Evolutionary conservation across 768 basidiomycete genomes (phyloP).

Genomic region (Sarcodon aspratus): DNA sequence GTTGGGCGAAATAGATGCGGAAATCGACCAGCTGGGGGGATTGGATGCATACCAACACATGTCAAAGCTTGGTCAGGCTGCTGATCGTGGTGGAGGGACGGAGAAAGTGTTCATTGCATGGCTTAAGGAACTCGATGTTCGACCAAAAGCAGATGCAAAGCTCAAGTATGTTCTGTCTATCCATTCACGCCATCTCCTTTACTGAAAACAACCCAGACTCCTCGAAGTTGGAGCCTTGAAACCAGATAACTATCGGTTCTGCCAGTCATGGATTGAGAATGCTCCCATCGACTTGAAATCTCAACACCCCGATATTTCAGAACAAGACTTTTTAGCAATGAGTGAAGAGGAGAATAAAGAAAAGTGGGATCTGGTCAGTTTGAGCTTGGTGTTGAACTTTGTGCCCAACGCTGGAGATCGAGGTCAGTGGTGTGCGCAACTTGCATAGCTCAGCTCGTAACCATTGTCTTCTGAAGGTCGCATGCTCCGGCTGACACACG

Average conservation of each 20-base stretch:
- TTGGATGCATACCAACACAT: constrained; percentile 73
- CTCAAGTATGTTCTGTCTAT: constrained; percentile 25
- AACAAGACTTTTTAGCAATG: constrained; percentile 78
- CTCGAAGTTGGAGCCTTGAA: constrained; percentile 85
- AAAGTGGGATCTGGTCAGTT: constrained; percentile 71
- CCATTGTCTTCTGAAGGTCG: constrained; percentile 32
- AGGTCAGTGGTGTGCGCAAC: constrained; percentile 33
- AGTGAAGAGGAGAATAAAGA: constrained; percentile 34
- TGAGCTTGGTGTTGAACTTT: constrained; percentile 87
- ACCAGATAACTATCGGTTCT: constrained; percentile 68
- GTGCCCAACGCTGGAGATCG: constrained; percentile 64
- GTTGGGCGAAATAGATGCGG: constrained; percentile 40
- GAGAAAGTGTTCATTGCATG: constrained; percentile 71
- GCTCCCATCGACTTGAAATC: constrained; percentile 79
- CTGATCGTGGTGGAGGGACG: constrained; percentile 80
- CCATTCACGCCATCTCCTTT: constrained; percentile 3
- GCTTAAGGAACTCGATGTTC: constrained; percentile 42
- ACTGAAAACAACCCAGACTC: constrained; percentile 33
- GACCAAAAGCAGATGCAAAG: constrained; percentile 11
- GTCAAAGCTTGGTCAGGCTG: constrained; percentile 71
- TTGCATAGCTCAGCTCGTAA: not conserved
- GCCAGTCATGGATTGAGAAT: constrained; percentile 58
- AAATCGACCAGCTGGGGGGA: constrained; percentile 67
- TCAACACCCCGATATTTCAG: constrained; percentile 67
- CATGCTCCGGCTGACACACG: constrained; percentile 56